phyloP scores from a whole-genome alignment of 139 green algal genomes.

The Micractinium sp. region DNA sequence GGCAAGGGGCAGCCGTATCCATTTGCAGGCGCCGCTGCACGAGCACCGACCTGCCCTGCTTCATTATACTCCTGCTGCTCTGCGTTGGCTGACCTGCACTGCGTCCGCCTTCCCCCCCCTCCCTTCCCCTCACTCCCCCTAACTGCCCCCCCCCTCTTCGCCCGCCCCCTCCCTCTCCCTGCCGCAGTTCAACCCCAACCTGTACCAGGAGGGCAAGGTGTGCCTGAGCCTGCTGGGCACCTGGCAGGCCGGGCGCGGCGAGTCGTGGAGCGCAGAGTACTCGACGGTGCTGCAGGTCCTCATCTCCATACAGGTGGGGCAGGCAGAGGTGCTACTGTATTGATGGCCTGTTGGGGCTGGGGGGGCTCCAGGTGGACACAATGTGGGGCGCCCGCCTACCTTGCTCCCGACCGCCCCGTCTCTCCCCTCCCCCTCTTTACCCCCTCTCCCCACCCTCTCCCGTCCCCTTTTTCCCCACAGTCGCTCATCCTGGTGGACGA shows the following conservation, averaged over 20 bases:
- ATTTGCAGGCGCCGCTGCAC: no score
- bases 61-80: background rate
- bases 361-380: no score
- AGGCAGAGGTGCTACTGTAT: background rate
- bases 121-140: background rate
- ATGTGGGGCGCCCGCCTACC: no score
- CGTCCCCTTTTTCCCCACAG: constrained; percentile 58
- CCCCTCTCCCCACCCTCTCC: background rate
- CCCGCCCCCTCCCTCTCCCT: background rate
- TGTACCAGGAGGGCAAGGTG: constrained; percentile 77
- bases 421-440: background rate
- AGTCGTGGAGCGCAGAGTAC: constrained; percentile 77
- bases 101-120: background rate
- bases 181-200: constrained; percentile 85
- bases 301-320: constrained; percentile 22
- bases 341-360: no score
- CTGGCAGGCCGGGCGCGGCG: constrained; percentile 60
- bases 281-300: constrained; percentile 50
- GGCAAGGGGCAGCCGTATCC: no score
- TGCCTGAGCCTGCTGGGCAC: constrained; percentile 50
- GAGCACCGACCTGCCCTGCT: no score
- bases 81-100: background rate
- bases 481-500: constrained; percentile 63
- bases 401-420: background rate
- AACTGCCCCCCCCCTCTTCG: no score